phyloP scores from a whole-genome alignment of 179 eudicot genomes.

The Corrigiola litoralis region DNA sequence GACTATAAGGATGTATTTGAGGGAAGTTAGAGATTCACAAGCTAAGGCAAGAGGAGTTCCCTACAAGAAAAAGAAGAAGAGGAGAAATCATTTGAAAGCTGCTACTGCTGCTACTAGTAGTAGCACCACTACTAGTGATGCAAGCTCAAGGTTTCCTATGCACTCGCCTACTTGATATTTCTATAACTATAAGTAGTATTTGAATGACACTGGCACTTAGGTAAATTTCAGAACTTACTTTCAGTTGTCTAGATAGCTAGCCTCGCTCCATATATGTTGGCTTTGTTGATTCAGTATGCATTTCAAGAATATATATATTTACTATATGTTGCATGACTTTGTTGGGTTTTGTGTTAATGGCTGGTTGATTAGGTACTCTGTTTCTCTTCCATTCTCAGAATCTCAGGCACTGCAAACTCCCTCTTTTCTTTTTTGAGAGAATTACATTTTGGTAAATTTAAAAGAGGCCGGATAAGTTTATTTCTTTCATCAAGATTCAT shows the following conservation, averaged over 20 bases:
- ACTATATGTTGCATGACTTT: background rate
- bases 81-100: constrained; percentile 21
- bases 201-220: too few relatives aligned
- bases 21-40: constrained; percentile 44
- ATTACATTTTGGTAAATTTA: background rate
- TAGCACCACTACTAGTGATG: constrained; percentile 10
- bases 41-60: constrained; percentile 44
- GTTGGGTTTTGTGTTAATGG: background rate
- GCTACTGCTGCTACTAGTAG: background rate
- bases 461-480: too few relatives aligned
- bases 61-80: constrained; percentile 45
- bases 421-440: background rate
- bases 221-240: background rate
- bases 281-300: constrained; percentile 3
- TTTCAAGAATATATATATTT: background rate
- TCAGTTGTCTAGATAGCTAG: too few relatives aligned
- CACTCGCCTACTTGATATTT: constrained; percentile 14
- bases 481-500: too few relatives aligned
- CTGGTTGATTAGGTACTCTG: background rate
- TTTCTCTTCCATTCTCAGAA: background rate
- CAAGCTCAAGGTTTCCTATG: constrained; percentile 24
- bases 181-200: too few relatives aligned
- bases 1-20: constrained; percentile 28
- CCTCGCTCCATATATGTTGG: too few relatives aligned
- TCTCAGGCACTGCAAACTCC: background rate